Conservation (phyloP, 1,284 basidiomycete genomes). For the Cutaneotrichosporon cutaneum region DNA sequence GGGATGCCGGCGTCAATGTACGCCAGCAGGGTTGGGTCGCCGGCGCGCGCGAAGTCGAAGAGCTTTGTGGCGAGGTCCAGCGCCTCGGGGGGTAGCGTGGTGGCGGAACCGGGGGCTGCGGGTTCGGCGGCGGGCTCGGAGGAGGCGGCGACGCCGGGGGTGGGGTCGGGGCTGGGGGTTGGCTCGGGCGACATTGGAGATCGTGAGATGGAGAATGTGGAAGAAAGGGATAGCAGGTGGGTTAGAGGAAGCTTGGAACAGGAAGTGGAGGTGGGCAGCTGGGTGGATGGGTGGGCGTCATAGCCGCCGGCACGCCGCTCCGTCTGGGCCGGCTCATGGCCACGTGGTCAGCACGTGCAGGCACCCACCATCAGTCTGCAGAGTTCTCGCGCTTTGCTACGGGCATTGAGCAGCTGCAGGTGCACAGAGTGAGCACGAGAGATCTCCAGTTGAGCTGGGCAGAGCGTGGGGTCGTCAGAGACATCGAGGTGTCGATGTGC, state of each 20-base stretch:
- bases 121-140: constrained; percentile 8
- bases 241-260: no score
- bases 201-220: not conserved
- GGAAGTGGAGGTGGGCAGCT: not conserved
- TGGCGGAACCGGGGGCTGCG: not conserved
- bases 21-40: constrained; percentile 59
- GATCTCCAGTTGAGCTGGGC: no score
- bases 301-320: no score
- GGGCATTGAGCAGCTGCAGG: no score
- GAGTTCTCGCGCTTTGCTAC: no score
- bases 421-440: no score
- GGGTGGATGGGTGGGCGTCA: no score
- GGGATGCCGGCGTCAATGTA: constrained; percentile 74
- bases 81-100: constrained; percentile 54
- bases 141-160: not conserved
- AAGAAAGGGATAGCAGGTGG: not conserved
- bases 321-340: no score
- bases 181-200: not conserved
- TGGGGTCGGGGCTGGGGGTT: not conserved
- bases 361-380: no score
- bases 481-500: no score
- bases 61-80: constrained; percentile 69
- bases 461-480: no score
- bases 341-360: no score
- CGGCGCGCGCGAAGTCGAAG: constrained; percentile 71